Percentiles rank a stretch among this genome's conserved stretches.
phyloP scores from a whole-genome alignment of 2,329 filamentous ascomycete genomes.

The Metarhizium guizhouense region DNA sequence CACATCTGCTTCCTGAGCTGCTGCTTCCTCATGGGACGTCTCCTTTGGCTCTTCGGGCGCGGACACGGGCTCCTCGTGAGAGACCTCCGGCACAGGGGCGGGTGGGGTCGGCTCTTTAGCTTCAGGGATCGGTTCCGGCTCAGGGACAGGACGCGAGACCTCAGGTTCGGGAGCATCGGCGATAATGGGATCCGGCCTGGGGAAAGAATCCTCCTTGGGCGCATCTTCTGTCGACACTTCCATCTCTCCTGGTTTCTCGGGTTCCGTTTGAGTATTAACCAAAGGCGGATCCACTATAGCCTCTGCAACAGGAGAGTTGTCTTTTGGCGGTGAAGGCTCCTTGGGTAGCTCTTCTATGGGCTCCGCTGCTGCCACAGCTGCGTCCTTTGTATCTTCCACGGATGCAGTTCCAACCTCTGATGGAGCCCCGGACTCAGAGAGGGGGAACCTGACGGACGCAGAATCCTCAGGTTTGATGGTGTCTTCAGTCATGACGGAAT shows the following conservation, averaged over 20 bases:
- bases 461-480: constrained; percentile 30
- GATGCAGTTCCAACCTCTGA: constrained; percentile 17
- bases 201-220: neutral
- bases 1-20: neutral
- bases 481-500: constrained; percentile 28
- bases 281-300: neutral
- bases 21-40: neutral
- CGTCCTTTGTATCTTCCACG: constrained; percentile 13
- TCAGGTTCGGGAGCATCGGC: neutral
- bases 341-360: neutral
- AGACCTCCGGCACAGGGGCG: neutral
- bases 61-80: neutral
- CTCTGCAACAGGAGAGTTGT: constrained; percentile 12
- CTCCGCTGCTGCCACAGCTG: constrained; percentile 5
- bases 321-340: constrained; percentile 6
- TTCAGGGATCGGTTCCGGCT: neutral
- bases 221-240: neutral
- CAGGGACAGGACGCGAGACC: neutral
- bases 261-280: neutral
- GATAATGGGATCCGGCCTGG: neutral
- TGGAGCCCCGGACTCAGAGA: constrained; percentile 20
- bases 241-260: neutral
- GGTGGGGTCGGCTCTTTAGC: neutral
- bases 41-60: neutral
- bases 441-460: constrained; percentile 21